Percentiles rank a stretch among this genome's conserved stretches.
phyloP scores from a whole-genome alignment of 495 filamentous ascomycete species.

The Aspergillus nidulans region DNA sequence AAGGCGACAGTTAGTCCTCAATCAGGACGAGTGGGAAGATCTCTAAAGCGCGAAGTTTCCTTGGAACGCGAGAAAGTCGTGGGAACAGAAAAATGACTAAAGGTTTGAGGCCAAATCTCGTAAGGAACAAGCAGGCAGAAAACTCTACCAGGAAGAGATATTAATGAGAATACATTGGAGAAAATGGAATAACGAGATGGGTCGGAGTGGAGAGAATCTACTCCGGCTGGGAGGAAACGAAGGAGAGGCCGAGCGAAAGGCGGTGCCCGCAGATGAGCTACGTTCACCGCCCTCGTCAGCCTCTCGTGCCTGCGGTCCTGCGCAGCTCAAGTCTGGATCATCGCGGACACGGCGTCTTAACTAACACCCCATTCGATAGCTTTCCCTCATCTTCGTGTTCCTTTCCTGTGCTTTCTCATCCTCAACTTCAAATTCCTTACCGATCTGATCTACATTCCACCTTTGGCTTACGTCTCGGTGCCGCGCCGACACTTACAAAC shows the following conservation, averaged over 20 bases:
- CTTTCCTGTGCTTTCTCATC: background rate
- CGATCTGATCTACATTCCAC: background rate
- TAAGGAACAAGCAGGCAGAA: background rate
- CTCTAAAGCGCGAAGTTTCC: conserved; percentile 17
- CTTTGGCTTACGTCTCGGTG: background rate
- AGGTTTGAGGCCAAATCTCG: background rate
- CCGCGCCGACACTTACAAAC: background rate
- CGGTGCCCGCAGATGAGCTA: conserved; percentile 14
- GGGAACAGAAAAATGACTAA: background rate
- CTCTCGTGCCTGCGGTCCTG: conserved; percentile 11
- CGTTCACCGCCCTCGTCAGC: conserved; percentile 25
- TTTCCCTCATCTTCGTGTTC: conserved; percentile 2
- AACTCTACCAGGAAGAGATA: background rate
- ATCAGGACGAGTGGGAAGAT: background rate
- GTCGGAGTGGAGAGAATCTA: conserved; percentile 11
- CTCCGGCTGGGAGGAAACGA: conserved; percentile 14
- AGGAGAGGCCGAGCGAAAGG: conserved; percentile 19
- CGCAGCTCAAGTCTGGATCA: conserved; percentile 7
- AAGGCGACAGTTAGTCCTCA: conserved; percentile 1
- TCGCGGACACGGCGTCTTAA: conserved; percentile 13
- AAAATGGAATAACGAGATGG: conserved; percentile 3
- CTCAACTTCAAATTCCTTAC: background rate
- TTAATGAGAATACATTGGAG: conserved; percentile 8
- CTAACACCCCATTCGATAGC: conserved; percentile 4
- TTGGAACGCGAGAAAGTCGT: conserved; percentile 5